Evolutionary conservation across 345 rosid genomes (phyloP).

Genomic region (Erodium maritimum): DNA sequence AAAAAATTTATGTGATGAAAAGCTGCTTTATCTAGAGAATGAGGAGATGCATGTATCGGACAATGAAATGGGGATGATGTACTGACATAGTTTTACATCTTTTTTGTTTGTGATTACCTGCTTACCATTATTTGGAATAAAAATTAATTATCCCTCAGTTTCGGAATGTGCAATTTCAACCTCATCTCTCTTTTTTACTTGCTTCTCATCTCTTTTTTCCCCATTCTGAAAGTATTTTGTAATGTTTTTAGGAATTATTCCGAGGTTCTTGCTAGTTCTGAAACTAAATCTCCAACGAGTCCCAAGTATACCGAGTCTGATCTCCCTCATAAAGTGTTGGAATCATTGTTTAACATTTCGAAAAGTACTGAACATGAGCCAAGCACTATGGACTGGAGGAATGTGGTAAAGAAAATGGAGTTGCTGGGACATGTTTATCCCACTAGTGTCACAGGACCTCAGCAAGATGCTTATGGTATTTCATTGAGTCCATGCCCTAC

Average conservation of each 20-base stretch:
- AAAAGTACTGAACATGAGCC: conserved; percentile 57
- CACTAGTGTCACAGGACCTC: conserved; percentile 28
- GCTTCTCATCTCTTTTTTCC: background rate
- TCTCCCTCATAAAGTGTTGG: conserved; percentile 76
- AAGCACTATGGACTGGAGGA: conserved; percentile 73
- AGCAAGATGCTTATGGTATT: conserved; percentile 31
- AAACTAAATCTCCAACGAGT: conserved; percentile 26
- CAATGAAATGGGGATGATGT: no score
- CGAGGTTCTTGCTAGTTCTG: conserved; percentile 30
- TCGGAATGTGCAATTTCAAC: background rate
- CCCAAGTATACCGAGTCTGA: conserved; percentile 24
- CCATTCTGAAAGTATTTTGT: background rate
- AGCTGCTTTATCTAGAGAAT: no score
- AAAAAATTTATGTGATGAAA: no score
- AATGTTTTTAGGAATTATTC: conserved; percentile 34
- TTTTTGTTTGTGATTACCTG: no score
- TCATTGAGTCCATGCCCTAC: conserved; percentile 4
- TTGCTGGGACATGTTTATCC: conserved; percentile 43
- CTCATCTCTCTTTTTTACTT: background rate
- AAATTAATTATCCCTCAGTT: no score
- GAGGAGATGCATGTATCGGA: no score
- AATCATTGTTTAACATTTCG: conserved; percentile 59
- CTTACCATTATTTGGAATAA: no score
- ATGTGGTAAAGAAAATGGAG: conserved; percentile 72
- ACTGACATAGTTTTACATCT: no score